These are phyloP conservation scores for Candida golubevii DNA, from an alignment of 805 yeast species.

Conservation along the genomic window DNA sequence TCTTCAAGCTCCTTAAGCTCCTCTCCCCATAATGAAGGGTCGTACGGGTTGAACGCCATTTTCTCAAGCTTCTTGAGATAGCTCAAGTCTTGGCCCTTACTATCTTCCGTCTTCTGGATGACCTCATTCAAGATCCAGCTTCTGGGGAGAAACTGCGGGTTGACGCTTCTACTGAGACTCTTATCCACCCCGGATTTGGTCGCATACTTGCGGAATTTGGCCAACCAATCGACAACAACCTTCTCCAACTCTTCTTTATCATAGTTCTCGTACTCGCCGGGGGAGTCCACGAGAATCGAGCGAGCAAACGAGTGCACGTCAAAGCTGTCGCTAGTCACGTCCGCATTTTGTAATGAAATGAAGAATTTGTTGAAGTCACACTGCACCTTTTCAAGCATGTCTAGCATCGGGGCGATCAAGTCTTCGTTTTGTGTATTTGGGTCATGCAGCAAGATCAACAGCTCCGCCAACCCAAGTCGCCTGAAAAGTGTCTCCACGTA, in stretches of 20 bases:
- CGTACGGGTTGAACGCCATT: constrained; percentile 77
- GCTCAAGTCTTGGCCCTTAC: constrained; percentile 43
- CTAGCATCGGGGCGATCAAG: constrained; percentile 57
- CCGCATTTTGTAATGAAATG: constrained; percentile 50
- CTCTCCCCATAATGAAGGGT: constrained; percentile 61
- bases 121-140: constrained; percentile 87
- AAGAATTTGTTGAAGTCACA: constrained; percentile 83
- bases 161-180: constrained; percentile 41
- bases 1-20: constrained; percentile 55
- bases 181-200: constrained; percentile 33
- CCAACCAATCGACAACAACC: constrained; percentile 50
- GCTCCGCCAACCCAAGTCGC: constrained; percentile 61
- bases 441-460: constrained; percentile 27
- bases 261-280: constrained; percentile 17
- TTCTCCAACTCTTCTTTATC: constrained; percentile 38
- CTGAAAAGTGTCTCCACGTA: constrained; percentile 55
- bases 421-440: constrained; percentile 39
- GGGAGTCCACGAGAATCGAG: constrained; percentile 18
- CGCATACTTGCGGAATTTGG: constrained; percentile 42
- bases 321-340: constrained; percentile 21
- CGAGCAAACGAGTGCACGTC: constrained; percentile 17
- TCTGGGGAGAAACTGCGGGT: constrained; percentile 80
- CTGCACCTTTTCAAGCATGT: constrained; percentile 54
- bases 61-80: constrained; percentile 56
- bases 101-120: constrained; percentile 51